Evolutionary conservation across 192 early-diverging fungal species (phyloP), one percentile per base, ranked within the genome.

Genomic region (Gamsiella multidivaricata): DNA sequence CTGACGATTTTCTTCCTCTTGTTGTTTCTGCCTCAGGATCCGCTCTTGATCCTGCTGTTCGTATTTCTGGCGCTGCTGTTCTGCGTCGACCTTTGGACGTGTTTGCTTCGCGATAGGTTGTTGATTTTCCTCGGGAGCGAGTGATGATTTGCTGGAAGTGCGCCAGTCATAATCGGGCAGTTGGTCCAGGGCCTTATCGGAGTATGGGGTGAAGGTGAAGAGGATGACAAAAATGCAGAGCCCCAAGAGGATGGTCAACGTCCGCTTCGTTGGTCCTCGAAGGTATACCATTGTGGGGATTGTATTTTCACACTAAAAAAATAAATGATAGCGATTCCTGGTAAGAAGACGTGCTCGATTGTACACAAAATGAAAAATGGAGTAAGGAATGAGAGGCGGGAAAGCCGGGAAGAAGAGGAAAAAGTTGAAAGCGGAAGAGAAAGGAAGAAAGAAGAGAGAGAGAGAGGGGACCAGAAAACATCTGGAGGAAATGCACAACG

Each of bases 131-230:
- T 18, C 45, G 45, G n/a, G 45, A 18, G 45, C 5, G 20, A 22
- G 29, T 49, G 32, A 14, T 20, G 31, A 14, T 7, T 14, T 14
- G 39, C 8, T 41, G 39, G 39, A 10, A 41, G 39, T 3, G 54
- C 34, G 54, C 53, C 61, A 62, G n/a, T 28, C 28, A 18, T 46
- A 46, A 18, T 55, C 5, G 15, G 57, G 57, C 18, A 64, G n/a
- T 1, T 59, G 61, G 22, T 51, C 23, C 26, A 74, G 26, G 3
- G 61, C 46, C 0, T 42, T 60, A 22, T 65, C 50, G 11, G 73
- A 54, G 45, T 68, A 63, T 17, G 73, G 73, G 10, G 73, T 78
- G 9, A 65, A 39, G 12, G 47, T 37, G 31, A 62, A 78, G 20
- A 78, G 22, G 22, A 57, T 18, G 41, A 22, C 61, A 3, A 78